Evolutionary conservation across 2,329 filamentous ascomycete species (phyloP), one percentile per base, ranked within the genome.

Genomic region (Zymoseptoria passerinii): DNA sequence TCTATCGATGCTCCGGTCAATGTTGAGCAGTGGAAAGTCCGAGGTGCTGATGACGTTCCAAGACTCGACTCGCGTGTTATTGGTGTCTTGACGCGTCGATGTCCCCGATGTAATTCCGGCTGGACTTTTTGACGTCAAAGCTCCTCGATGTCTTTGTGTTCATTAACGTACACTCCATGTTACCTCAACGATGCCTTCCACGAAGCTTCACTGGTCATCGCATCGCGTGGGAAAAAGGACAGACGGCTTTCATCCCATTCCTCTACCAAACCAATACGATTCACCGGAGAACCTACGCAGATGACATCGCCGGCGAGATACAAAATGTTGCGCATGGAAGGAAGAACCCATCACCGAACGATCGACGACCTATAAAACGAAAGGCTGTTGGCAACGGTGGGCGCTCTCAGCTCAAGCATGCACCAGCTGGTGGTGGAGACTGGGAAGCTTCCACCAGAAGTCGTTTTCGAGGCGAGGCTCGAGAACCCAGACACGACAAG

Each of bases 251-350:
- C 4, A 58, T 70, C 16, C 65, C 70, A 8, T 70, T 71, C 55
- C 66, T 71, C n/a, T 71, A 70, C 59, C 53, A 61, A 28, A 71
- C 69, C 3, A 52, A 18, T 35, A 71, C 68, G n/a, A 68, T 71
- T 48, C 58, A 53, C 51, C 59, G 50, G 8, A 58, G 63, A 48
- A 16, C 44, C 35, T 60, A 62, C 51, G 50, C 60, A 52, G 19
- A 50, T 20, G 40, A 44, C 28, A n/a, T 28, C n/a, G 35, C 10
- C 3, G 35, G 35, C 13, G 35, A 44, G 13, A 13, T 44, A 44
- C 35, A 44, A 44, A 13, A 44, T 44, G 35, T 44, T 16, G 35
- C 35, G n/a, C 35, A 44, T 4, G 16, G 35, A 16, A 44, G 35
- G 35, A 44, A 44, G 35, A 16, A 44, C 13, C 35, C 13, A 16